Conservation (phyloP, 345 rosid species). For the Bruguiera gymnorhiza region DNA sequence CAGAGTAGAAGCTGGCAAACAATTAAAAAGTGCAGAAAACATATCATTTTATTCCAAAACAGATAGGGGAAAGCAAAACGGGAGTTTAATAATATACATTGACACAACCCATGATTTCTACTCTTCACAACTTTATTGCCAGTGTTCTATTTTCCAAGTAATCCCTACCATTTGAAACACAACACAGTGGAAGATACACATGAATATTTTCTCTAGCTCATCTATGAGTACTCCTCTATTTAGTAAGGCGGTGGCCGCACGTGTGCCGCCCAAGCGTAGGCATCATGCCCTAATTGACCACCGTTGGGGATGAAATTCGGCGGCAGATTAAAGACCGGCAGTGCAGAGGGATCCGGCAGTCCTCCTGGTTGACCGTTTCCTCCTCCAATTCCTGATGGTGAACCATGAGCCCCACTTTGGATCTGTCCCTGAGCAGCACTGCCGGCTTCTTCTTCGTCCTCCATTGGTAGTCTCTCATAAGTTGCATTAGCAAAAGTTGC, state of each 20-base stretch:
- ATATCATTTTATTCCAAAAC: constrained; percentile 9
- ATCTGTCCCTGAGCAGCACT: constrained; percentile 42
- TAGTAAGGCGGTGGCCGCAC: constrained; percentile 57
- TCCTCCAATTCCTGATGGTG: constrained; percentile 44
- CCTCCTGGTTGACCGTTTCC: constrained; percentile 37
- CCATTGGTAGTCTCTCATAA: constrained; percentile 72
- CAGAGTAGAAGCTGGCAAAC: constrained; percentile 4
- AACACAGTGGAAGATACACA: neutral
- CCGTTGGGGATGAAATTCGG: constrained; percentile 70
- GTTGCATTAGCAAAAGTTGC: constrained; percentile 88
- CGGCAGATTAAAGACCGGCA: constrained; percentile 55
- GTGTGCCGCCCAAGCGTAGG: constrained; percentile 63
- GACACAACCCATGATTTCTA: constrained; percentile 6
- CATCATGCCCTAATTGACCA: constrained; percentile 72
- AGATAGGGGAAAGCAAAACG: neutral
- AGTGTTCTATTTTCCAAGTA: constrained; percentile 6
- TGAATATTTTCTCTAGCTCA: neutral
- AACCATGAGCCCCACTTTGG: constrained; percentile 40
- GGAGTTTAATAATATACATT: constrained; percentile 14
- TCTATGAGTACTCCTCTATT: neutral
- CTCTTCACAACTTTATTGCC: constrained; percentile 16
- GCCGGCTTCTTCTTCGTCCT: constrained; percentile 56
- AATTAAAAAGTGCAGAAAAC: constrained; percentile 15
- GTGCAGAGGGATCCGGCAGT: constrained; percentile 47
- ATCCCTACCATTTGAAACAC: constrained; percentile 7